Evolutionary conservation across 2,329 filamentous ascomycete species (phyloP), one percentile per base, ranked within the genome.

Genomic region (Fragosphaeria purpurea): DNA sequence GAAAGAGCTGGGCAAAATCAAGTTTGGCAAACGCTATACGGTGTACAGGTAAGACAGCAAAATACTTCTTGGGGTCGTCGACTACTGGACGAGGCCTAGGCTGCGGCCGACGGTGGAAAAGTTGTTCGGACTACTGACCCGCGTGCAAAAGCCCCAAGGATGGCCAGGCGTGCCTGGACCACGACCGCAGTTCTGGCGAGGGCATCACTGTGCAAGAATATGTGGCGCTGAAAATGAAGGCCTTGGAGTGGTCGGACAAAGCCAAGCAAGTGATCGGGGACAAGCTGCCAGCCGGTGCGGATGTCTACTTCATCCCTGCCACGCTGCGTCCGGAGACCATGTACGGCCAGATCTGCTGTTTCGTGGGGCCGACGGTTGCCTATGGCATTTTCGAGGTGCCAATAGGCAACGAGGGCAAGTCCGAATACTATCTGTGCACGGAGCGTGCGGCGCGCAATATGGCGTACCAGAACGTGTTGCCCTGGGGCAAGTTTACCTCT

Each of bases 261-360:
- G 86, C 88, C 31, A 79, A 81, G 56, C 79, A 85, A 58, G 71
- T 79, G 48, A 70, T 97, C 52, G 77, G 84, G 64, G 83, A 80
- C 57, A 93, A 91, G 71, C 71, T 97, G 4, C 86, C 91, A 6
- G 76, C 82, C 38, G 82, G 79, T 56, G 84, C 87, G 44, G 85
- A 85, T 55, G 84, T 96, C 51, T 97, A 85, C 72, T 85, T 97
- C 61, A 81, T 97, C 10, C 86, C 93, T 10, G 93, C 93, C 12
- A 97, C 93, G 50, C 77, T 98, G 55, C 55, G 93, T 55, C 88
- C 93, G 3, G 93, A 98, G 74, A 98, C 93, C 38, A 97, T 98
- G 91, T 98, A 97, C 65, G 94, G 94, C 41, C 93, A 97, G 69
- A 94, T 83, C 4, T 94, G 88, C 70, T 95, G 90, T 66, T 98